Evolutionary conservation across 768 basidiomycete genomes (phyloP).

Genomic region (Tulasnella sp.): DNA sequence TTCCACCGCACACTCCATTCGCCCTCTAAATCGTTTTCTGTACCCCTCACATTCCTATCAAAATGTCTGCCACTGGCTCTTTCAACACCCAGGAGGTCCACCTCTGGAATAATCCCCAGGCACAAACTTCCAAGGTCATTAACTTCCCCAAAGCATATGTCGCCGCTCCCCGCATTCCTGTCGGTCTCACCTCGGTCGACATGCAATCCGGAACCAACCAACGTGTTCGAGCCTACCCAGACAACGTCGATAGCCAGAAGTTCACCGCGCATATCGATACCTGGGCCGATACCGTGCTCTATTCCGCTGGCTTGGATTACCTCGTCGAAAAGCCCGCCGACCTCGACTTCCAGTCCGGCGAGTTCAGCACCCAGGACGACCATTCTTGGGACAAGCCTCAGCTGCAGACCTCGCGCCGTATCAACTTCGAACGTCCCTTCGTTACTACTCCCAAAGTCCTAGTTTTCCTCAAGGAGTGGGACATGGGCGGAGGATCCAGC

Average conservation of each 20-base stretch:
- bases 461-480: neutral
- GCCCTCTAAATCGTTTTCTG: neutral
- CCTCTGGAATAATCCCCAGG: constrained; percentile 3
- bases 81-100: constrained; percentile 15
- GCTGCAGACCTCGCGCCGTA: constrained; percentile 9
- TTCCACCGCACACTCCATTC: neutral
- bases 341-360: constrained; percentile 8
- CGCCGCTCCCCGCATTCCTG: constrained; percentile 5
- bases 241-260: neutral
- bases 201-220: neutral
- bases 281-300: constrained; percentile 6
- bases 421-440: constrained; percentile 15
- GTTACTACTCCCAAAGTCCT: constrained; percentile 19
- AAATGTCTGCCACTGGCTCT: neutral
- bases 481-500: neutral
- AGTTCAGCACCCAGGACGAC: constrained; percentile 17
- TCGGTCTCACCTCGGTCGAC: constrained; percentile 11
- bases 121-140: neutral
- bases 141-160: neutral
- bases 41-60: neutral
- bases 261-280: neutral
- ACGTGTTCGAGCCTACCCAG: neutral
- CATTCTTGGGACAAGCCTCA: constrained; percentile 19
- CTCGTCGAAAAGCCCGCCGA: neutral
- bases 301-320: neutral